A percentile compares a stretch with the other conserved stretches of the same genome.
Conservation (phyloP, 2,329 filamentous ascomycete genomes). For the Biscogniauxia marginata region DNA sequence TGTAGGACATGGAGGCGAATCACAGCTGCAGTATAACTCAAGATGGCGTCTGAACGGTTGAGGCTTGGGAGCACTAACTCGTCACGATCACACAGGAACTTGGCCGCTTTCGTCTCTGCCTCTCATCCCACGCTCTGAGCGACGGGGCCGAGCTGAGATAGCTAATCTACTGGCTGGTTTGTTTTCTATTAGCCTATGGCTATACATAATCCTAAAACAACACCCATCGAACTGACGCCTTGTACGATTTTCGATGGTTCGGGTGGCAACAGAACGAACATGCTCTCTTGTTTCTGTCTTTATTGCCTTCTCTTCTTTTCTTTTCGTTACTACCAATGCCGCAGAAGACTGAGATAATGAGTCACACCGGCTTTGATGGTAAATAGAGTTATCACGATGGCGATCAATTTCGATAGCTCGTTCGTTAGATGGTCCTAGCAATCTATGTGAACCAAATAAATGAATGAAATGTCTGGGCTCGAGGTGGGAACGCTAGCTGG, state of each 20-base stretch:
- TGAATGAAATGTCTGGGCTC: background rate
- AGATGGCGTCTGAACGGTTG: background rate
- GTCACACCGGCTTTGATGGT: background rate
- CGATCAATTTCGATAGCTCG: slow-evolving; percentile 10
- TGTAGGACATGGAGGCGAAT: background rate
- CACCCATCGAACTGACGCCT: background rate
- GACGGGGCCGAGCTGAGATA: too few species aligned
- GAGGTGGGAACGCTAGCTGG: background rate
- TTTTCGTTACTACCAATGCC: background rate
- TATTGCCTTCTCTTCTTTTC: background rate
- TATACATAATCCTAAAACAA: background rate
- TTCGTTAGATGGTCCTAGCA: background rate
- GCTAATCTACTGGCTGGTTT: background rate
- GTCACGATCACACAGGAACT: too few species aligned
- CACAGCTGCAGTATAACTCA: background rate
- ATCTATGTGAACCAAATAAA: background rate
- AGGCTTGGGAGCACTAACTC: too few species aligned
- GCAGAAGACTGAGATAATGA: background rate
- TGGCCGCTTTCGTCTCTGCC: too few species aligned
- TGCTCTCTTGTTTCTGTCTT: background rate
- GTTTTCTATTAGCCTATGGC: background rate
- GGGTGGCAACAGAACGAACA: background rate
- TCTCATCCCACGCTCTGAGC: too few species aligned
- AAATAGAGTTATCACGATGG: background rate
- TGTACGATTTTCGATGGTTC: too few species aligned